Evolutionary conservation across 108 stramenopile genomes (phyloP).

Genomic region (Asterionellopsis glacialis): DNA sequence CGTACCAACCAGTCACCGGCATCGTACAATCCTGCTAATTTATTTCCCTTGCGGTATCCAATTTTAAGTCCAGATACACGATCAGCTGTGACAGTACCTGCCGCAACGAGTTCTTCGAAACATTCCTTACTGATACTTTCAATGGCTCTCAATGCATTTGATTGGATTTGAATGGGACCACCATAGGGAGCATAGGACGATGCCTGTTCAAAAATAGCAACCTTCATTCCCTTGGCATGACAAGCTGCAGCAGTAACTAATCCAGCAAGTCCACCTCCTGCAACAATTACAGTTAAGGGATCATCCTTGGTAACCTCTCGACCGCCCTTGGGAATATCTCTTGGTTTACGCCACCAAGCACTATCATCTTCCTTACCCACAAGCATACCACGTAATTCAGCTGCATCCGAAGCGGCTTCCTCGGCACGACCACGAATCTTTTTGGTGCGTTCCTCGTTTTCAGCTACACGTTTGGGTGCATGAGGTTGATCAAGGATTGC

Average conservation of each 20-base stretch:
- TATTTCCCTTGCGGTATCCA: slow-evolving; percentile 79
- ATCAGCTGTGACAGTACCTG: slow-evolving; percentile 89
- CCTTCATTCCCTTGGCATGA: slow-evolving; percentile 89
- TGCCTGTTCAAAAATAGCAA: slow-evolving; percentile 90
- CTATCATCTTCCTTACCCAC: slow-evolving; percentile 31
- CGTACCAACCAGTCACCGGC: slow-evolving; percentile 91
- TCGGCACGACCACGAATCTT: slow-evolving; percentile 53
- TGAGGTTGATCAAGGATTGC: slow-evolving; percentile 27
- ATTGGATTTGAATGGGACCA: slow-evolving; percentile 97
- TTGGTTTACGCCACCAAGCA: slow-evolving; percentile 51
- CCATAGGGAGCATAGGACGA: slow-evolving; percentile 90
- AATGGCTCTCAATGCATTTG: slow-evolving; percentile 91
- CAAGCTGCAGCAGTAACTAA: slow-evolving; percentile 84
- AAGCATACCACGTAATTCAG: slow-evolving; percentile 41
- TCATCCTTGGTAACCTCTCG: slow-evolving; percentile 59
- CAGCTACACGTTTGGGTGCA: slow-evolving; percentile 63
- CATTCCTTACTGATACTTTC: slow-evolving; percentile 79
- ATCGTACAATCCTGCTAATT: slow-evolving; percentile 72
- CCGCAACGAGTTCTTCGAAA: slow-evolving; percentile 70
- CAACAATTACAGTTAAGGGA: slow-evolving; percentile 73
- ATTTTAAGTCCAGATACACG: slow-evolving; percentile 87
- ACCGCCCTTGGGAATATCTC: slow-evolving; percentile 40
- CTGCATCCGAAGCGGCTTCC: slow-evolving; percentile 70
- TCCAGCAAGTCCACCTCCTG: slow-evolving; percentile 87
- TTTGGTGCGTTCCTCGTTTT: slow-evolving; percentile 59